A percentile compares a stretch with the other conserved stretches of the same genome.
Evolutionary conservation across 163 green algal species (phyloP).

Genomic region (Scenedesmus sp.): DNA sequence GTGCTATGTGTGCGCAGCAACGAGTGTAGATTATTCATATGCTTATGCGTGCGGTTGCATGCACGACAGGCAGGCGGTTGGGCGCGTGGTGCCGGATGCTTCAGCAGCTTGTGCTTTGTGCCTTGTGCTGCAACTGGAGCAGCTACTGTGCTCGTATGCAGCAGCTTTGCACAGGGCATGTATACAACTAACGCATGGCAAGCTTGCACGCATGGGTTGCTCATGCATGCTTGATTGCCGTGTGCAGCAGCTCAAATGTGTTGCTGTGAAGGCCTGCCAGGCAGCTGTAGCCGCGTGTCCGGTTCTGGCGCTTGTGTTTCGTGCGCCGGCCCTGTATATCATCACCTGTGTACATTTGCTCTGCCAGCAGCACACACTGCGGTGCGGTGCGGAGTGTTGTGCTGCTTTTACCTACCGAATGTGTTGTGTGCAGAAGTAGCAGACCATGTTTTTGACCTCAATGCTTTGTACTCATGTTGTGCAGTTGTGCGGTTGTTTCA

Average conservation of each 20-base stretch:
- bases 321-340: neutral
- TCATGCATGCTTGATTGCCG: neutral
- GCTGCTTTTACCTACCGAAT: neutral
- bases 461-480: neutral
- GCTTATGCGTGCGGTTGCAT: too few relatives aligned
- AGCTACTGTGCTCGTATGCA: neutral
- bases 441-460: neutral
- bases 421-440: neutral
- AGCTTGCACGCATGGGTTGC: neutral
- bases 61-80: neutral
- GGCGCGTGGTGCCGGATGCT: too few relatives aligned
- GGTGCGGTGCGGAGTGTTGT: neutral
- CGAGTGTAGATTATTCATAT: neutral
- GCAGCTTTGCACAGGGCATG: neutral
- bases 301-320: neutral
- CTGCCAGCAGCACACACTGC: neutral
- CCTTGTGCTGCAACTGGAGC: neutral
- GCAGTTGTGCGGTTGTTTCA: neutral
- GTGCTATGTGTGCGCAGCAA: neutral
- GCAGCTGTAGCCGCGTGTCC: neutral
- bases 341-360: neutral
- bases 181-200: neutral
- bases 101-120: neutral
- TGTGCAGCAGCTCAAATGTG: neutral
- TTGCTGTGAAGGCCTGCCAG: neutral